Evolutionary conservation across 1,284 basidiomycete genomes (phyloP).

Genomic region (Apiotrichum gamsii): DNA sequence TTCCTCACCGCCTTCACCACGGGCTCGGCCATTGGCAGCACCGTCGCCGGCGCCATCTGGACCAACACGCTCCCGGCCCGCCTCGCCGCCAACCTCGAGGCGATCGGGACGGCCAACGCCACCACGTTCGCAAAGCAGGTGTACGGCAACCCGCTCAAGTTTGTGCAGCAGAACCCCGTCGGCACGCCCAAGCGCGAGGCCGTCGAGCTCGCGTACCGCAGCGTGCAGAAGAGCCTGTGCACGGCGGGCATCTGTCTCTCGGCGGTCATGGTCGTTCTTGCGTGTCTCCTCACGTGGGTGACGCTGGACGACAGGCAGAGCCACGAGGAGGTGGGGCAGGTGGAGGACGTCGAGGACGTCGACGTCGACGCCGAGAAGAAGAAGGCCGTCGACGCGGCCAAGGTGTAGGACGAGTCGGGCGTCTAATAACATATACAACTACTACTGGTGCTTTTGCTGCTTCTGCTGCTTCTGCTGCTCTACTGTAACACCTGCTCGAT

Average conservation of each 20-base stretch:
- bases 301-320: slow-evolving; percentile 32
- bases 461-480: no score
- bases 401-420: no score
- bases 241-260: slow-evolving; percentile 39
- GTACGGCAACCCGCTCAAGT: slow-evolving; percentile 39
- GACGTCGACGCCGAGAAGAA: background rate
- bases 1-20: slow-evolving; percentile 5
- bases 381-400: no score
- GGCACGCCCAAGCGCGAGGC: slow-evolving; percentile 41
- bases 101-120: slow-evolving; percentile 24
- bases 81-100: slow-evolving; percentile 12
- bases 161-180: slow-evolving; percentile 33
- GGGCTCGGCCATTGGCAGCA: slow-evolving; percentile 27
- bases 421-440: no score
- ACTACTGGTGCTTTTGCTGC: no score
- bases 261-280: slow-evolving; percentile 22
- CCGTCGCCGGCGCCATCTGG: slow-evolving; percentile 45
- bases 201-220: slow-evolving; percentile 33
- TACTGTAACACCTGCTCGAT: no score
- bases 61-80: slow-evolving; percentile 25
- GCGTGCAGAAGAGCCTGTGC: slow-evolving; percentile 35
- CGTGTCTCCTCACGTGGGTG: slow-evolving; percentile 30
- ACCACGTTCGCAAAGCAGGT: slow-evolving; percentile 26
- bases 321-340: slow-evolving; percentile 1
- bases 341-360: background rate